Base-by-base conservation (phyloP, 352 stramenopile genomes). In the Pythium scleroteichum region DNA sequence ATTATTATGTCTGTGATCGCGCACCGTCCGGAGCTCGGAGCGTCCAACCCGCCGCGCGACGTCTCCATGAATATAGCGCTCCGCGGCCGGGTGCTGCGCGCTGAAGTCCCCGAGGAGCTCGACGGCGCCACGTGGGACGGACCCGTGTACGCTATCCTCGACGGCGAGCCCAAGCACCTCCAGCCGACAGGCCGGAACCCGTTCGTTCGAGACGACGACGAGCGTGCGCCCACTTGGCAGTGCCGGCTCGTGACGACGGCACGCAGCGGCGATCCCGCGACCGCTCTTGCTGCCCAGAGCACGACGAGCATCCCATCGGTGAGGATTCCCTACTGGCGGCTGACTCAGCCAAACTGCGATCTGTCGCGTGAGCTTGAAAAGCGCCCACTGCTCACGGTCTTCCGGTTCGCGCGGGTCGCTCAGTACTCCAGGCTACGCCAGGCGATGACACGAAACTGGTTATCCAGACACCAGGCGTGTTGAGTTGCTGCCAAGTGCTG, bases 381-480 rank as follows among this genome's bases (percentile, higher is more conserved):
- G 26, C 45, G 56, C 24, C 56, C 53, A 23, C 26, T 63, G 33
- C 56, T 63, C 1, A 22, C 56, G 4, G 33, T 63, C 2, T 63
- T 63, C 10, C 56, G 46, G 3, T 63, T 63, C 23, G 46, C 26
- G 14, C 56, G 56, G 2, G 10, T 63, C 35, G 9, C 40, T 17
- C 56, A 39, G 1, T 57, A 51, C 56, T 63, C 51, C 56, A 20
- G 22, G 20, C 23, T 16, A 29, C 46, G 33, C 23, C 45, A 0
- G 17, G n/a, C 46, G 46, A 51, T 26, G 23, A 39, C 56, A 56
- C 32, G 1, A 50, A 45, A 24, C 29, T 56, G 1, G 32, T 44
- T 16, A 16, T 50, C 2, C 46, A 51, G n/a, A 51, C 46, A 45
- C 26, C 56, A 5, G 56, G 22, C 45, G 33, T 50, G 19, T 49